phyloP scores from a whole-genome alignment of 495 filamentous ascomycete genomes.

The Penicillium manginii region DNA sequence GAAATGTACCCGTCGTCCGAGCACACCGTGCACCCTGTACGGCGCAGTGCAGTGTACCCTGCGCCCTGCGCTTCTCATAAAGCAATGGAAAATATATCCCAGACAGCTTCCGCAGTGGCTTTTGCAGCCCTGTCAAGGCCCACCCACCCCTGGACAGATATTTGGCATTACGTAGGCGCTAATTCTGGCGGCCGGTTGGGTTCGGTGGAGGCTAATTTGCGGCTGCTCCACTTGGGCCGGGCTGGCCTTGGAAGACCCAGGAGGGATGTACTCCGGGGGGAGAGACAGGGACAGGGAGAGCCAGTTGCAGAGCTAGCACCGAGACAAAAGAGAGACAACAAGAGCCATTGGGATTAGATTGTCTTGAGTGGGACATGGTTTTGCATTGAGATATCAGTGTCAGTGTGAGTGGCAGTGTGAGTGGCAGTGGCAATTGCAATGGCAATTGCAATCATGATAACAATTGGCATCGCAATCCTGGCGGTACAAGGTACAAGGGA shows the following conservation, averaged over 20 bases:
- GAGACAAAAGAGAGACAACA: constrained; percentile 1
- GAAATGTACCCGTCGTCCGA: neutral
- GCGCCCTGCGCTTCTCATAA: neutral
- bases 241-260: neutral
- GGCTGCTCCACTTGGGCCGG: constrained; percentile 3
- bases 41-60: no score
- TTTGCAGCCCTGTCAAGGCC: neutral
- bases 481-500: no score
- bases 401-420: no score
- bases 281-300: neutral
- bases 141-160: neutral
- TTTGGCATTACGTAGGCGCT: neutral
- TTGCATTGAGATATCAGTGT: no score
- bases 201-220: constrained; percentile 15
- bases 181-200: neutral
- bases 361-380: no score
- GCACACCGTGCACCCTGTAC: neutral
- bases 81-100: constrained; percentile 5
- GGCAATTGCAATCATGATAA: no score
- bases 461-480: no score
- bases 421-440: no score
- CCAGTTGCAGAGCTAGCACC: neutral
- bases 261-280: constrained; percentile 9
- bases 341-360: neutral
- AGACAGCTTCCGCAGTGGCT: no score